Conservation (phyloP, 1,284 basidiomycete species). For the Austropuccinia psidii region DNA sequence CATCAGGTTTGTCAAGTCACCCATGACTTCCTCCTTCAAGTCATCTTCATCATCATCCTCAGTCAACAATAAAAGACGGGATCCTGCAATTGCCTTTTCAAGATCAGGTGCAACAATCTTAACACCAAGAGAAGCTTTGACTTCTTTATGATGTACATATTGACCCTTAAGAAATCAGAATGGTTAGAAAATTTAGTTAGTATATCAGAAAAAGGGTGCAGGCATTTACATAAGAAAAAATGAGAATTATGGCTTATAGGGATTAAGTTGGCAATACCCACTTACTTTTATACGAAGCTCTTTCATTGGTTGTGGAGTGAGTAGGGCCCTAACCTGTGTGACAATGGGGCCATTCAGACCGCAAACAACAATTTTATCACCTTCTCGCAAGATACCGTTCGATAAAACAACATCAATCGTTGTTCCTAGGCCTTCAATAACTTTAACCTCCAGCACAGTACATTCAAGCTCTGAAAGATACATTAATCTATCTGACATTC, state of each 20-base stretch:
- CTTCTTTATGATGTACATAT: conserved; percentile 96
- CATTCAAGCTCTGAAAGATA: conserved; percentile 97
- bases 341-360: conserved; percentile 97
- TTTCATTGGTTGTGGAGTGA: conserved; percentile 93
- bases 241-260: neutral
- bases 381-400: conserved; percentile 86
- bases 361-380: conserved; percentile 92
- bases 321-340: conserved; percentile 83
- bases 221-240: neutral
- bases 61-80: conserved; percentile 79
- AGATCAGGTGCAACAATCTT: conserved; percentile 93
- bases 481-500: conserved; percentile 97
- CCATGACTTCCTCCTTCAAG: conserved; percentile 90
- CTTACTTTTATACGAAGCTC: conserved; percentile 88
- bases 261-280: neutral
- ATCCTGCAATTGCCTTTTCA: conserved; percentile 98
- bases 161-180: conserved; percentile 57
- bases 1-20: conserved; percentile 80
- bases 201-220: neutral
- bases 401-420: conserved; percentile 96
- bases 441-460: conserved; percentile 99
- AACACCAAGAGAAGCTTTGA: conserved; percentile 95
- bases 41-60: conserved; percentile 96
- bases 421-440: conserved; percentile 94
- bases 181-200: conserved; percentile 40